Percentiles rank a stretch among this genome's conserved stretches.
phyloP scores from a whole-genome alignment of 2,329 filamentous ascomycete genomes.

The Aspergillus sp. region DNA sequence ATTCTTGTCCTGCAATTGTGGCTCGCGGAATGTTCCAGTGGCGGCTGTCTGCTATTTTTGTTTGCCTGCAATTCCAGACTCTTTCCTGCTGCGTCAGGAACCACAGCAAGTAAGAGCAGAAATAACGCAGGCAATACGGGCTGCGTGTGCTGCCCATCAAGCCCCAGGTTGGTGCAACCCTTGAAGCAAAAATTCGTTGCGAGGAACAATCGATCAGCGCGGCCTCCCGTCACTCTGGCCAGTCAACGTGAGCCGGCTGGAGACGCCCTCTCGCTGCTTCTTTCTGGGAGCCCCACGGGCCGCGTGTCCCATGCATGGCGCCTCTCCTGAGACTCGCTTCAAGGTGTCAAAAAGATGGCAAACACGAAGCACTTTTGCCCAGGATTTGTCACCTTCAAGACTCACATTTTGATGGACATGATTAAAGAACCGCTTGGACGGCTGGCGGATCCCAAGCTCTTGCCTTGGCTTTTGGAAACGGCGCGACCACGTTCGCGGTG shows the following conservation, averaged over 20 bases:
- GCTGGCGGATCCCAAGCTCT: neutral
- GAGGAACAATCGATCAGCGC: slow-evolving; percentile 22
- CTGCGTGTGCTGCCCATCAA: neutral
- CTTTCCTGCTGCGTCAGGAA: slow-evolving; percentile 3
- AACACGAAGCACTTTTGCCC: slow-evolving; percentile 6
- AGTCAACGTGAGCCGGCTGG: slow-evolving; percentile 19
- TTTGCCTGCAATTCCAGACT: neutral
- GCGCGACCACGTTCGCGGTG: neutral
- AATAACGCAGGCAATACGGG: neutral
- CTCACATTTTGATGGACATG: neutral
- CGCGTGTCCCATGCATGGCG: slow-evolving; percentile 28
- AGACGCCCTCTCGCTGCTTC: neutral
- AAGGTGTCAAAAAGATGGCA: neutral
- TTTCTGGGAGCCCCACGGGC: slow-evolving; percentile 27
- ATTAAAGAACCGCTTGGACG: neutral
- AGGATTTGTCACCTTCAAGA: neutral
- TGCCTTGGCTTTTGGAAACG: neutral
- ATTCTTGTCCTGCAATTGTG: slow-evolving; percentile 1
- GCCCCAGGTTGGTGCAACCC: slow-evolving; percentile 8
- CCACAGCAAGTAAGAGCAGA: neutral
- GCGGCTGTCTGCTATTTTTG: slow-evolving; percentile 9
- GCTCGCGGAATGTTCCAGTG: slow-evolving; percentile 18
- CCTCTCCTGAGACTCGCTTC: slow-evolving; percentile 15
- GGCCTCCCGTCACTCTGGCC: slow-evolving; percentile 24
- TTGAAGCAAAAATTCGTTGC: slow-evolving; percentile 8